These are phyloP conservation scores for Coniosporium uncinatum DNA, from an alignment of 2,329 filamentous ascomycete species.

Conservation along the genomic window DNA sequence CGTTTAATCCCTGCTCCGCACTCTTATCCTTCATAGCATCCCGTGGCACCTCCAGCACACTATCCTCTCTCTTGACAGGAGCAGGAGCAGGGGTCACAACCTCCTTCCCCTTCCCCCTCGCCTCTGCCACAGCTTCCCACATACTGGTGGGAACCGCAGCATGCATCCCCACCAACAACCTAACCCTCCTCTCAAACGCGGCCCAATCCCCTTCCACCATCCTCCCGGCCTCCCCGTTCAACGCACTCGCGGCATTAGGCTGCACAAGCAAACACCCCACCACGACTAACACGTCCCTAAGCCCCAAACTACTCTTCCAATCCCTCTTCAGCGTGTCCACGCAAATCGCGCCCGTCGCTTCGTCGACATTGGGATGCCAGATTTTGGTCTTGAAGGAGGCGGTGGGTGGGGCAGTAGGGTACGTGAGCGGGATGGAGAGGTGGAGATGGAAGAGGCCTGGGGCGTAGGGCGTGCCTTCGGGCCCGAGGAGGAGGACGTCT, in stretches of 20 bases:
- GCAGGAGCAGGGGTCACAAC: slow-evolving; percentile 16
- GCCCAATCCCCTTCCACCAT: slow-evolving; percentile 54
- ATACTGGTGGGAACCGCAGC: slow-evolving; percentile 44
- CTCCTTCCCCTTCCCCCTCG: slow-evolving; percentile 49
- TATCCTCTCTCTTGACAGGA: not conserved
- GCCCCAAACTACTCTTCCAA: slow-evolving; percentile 51
- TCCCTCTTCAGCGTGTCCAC: slow-evolving; percentile 61
- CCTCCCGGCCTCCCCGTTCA: slow-evolving; percentile 55
- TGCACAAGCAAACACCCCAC: slow-evolving; percentile 58
- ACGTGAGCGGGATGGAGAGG: slow-evolving; percentile 52
- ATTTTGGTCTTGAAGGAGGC: slow-evolving; percentile 55
- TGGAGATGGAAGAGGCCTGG: slow-evolving; percentile 53
- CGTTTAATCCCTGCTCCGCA: not conserved
- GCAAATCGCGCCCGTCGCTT: slow-evolving; percentile 54
- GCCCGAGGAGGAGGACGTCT: slow-evolving; percentile 51
- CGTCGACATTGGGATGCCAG: slow-evolving; percentile 61
- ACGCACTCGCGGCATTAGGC: slow-evolving; percentile 57
- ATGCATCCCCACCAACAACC: slow-evolving; percentile 57
- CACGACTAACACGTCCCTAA: slow-evolving; percentile 52
- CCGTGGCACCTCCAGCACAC: not conserved
- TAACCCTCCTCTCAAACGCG: slow-evolving; percentile 49
- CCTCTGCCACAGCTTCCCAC: slow-evolving; percentile 39
- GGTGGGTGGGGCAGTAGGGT: slow-evolving; percentile 46
- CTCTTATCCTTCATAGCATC: not conserved
- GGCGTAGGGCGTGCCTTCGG: slow-evolving; percentile 53